A percentile compares a stretch with the other conserved stretches of the same genome.
These are phyloP conservation scores for Pistacia integerrima DNA, from an alignment of 345 rosid genomes.

Conservation along the genomic window DNA sequence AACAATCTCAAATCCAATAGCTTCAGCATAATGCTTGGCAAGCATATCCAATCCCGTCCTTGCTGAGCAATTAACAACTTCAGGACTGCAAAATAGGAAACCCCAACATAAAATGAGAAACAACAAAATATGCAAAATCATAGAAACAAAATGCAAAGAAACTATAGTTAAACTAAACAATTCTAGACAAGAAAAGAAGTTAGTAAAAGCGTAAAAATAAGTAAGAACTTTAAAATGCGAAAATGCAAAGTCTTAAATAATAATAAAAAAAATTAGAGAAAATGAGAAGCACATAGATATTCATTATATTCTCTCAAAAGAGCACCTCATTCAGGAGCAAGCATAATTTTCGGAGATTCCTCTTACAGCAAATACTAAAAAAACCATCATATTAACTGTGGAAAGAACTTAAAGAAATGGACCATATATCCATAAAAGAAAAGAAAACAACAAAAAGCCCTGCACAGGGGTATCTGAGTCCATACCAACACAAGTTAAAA, in stretches of 20 bases:
- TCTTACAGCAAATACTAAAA: background rate
- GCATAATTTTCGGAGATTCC: background rate
- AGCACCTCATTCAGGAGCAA: background rate
- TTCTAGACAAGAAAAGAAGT: background rate
- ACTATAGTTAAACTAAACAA: background rate
- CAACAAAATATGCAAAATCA: background rate
- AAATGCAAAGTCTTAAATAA: too few relatives aligned
- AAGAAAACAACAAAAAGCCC: background rate
- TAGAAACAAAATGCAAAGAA: background rate
- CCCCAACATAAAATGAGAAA: constrained; percentile 7
- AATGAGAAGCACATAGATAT: background rate
- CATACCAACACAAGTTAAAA: background rate
- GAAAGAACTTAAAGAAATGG: background rate
- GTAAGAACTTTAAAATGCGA: too few relatives aligned
- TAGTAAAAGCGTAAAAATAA: too few relatives aligned
- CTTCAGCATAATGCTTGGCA: constrained; percentile 74
- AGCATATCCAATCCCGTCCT: constrained; percentile 98
- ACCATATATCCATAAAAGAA: background rate
- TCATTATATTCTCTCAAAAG: background rate
- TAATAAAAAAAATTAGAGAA: background rate
- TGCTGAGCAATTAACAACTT: constrained; percentile 91
- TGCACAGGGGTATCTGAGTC: background rate
- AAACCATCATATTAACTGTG: background rate
- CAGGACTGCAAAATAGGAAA: constrained; percentile 62
- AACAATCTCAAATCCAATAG: constrained; percentile 77